These are phyloP conservation scores for Paracorniculantispora psalliotae DNA, from an alignment of 2,329 filamentous ascomycete genomes.

Conservation along the genomic window DNA sequence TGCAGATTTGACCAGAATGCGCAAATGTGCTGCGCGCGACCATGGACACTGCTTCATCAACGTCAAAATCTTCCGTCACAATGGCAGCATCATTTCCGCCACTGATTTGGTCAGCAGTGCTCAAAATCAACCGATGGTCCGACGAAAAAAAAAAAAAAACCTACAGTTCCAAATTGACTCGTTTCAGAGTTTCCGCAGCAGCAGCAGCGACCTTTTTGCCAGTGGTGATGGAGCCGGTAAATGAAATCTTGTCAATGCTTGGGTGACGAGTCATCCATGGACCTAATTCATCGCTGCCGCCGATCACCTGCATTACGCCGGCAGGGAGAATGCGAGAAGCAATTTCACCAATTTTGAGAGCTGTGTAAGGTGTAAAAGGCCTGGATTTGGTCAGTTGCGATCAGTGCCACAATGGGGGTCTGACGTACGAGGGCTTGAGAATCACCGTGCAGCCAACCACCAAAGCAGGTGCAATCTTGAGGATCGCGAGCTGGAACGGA, in stretches of 20 bases:
- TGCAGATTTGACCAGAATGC: constrained; percentile 44
- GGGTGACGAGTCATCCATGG: constrained; percentile 55
- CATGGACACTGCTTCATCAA: constrained; percentile 31
- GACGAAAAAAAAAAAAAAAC: not conserved
- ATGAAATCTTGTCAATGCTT: constrained; percentile 56
- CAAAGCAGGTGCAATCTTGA: constrained; percentile 53
- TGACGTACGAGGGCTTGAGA: constrained; percentile 45
- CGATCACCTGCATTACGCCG: constrained; percentile 57
- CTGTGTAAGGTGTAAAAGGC: constrained; percentile 53
- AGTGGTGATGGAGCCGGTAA: constrained; percentile 57
- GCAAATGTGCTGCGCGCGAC: constrained; percentile 50
- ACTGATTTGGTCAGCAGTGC: constrained; percentile 4
- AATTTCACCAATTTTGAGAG: constrained; percentile 57
- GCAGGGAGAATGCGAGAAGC: constrained; percentile 53
- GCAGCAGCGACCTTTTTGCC: constrained; percentile 57
- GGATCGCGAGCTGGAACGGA: constrained; percentile 45
- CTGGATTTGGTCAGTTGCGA: not conserved
- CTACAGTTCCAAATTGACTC: constrained; percentile 54
- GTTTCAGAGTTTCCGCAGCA: constrained; percentile 53
- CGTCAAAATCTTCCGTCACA: constrained; percentile 52
- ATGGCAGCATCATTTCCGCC: constrained; percentile 60
- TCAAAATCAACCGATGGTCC: not conserved
- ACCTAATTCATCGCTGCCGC: constrained; percentile 56
- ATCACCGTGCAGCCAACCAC: constrained; percentile 53
- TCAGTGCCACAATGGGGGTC: not conserved